Base-by-base conservation (phyloP, 192 early-diverging fungal genomes). In the Coemansia sp. region DNA sequence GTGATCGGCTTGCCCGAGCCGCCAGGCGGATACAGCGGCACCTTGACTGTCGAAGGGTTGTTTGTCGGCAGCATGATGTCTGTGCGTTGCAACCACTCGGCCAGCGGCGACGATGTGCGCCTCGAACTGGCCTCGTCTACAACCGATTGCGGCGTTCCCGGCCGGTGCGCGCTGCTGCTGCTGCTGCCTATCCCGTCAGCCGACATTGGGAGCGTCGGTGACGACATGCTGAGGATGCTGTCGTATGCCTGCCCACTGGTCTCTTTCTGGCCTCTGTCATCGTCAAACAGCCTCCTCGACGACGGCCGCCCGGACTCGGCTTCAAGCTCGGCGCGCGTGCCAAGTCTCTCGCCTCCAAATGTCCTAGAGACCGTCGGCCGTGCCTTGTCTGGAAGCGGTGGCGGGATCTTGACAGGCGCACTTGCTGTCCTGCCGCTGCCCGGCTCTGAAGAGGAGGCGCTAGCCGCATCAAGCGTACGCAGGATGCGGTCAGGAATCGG, bases 51-150 rank as follows among this genome's bases (percentile, higher is more conserved):
- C 19, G 65, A 61, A 5, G 53, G 49, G 57, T 67, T 72, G 71
- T 63, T 67, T 7, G 74, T 49, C 19, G 79, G 74, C 68, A 68
- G 65, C 56, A 71, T 61, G 51, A 73, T 64, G 54, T 77, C 75
- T 7, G 80, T 74, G n/a, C 75, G 74, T 44, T 73, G 65, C 55
- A 82, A 70, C 80, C 80, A 82, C 42, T 72, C 75, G n/a, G 65
- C 65, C 63, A 82, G 57, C 73, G 48, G 20, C 43, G 22, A 37
- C 53, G 48, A 14, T 38, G 60, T 40, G 57, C 14, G 59, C 13
- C 38, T n/a, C 45, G 11, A n/a, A 57, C 11, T 41, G 11, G 39
- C 16, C 38, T 59, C 57, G 54, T 32, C 49, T 22, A 8, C 46
- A 14, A 32, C 32, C 45, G 60, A 66, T 54, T 56, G 71, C 17